Percentiles rank a stretch among this genome's conserved stretches.
Conservation (phyloP, 495 filamentous ascomycete species). For the Aspergillus biplanus region DNA sequence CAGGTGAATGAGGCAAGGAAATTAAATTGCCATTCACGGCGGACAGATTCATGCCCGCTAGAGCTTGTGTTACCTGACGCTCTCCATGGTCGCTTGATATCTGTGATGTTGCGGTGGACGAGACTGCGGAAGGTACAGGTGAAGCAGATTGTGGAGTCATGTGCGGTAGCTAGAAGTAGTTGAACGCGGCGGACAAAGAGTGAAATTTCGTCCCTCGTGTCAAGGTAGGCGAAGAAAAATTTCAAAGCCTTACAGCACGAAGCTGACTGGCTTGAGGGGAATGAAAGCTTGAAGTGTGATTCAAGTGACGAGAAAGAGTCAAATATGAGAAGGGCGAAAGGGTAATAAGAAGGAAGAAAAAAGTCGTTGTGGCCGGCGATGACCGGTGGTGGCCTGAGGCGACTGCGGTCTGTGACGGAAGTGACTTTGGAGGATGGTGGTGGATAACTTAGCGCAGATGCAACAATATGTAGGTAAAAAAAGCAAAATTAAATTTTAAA, state of each 20-base stretch:
- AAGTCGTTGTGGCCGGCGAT: constrained; percentile 23
- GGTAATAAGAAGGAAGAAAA: constrained; percentile 34
- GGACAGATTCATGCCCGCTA: constrained; percentile 53
- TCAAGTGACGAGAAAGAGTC: constrained; percentile 17
- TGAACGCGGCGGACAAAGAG: constrained; percentile 23
- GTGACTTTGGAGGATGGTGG: constrained; percentile 19
- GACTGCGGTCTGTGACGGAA: constrained; percentile 37
- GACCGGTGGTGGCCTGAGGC: constrained; percentile 41
- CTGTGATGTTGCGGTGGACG: constrained; percentile 47
- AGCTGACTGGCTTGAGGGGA: constrained; percentile 27
- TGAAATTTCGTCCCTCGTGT: constrained; percentile 21
- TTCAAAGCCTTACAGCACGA: constrained; percentile 29
- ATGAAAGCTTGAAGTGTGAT: constrained; percentile 13
- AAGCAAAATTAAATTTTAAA: constrained; percentile 13
- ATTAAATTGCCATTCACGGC: constrained; percentile 41
- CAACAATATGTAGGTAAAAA: constrained; percentile 17
- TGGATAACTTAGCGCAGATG: constrained; percentile 13
- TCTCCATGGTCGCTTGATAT: constrained; percentile 50
- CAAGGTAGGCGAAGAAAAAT: constrained; percentile 12
- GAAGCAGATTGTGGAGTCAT: constrained; percentile 52
- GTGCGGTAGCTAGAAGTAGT: constrained; percentile 39
- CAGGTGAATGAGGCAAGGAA: constrained; percentile 36
- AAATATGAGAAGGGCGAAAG: constrained; percentile 16
- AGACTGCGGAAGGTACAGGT: constrained; percentile 50
- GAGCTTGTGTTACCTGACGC: constrained; percentile 48